Percentiles rank a stretch among this genome's conserved stretches.
These are phyloP conservation scores for Colletotrichum melonis DNA, from an alignment of 2,329 filamentous ascomycete species.

Conservation along the genomic window DNA sequence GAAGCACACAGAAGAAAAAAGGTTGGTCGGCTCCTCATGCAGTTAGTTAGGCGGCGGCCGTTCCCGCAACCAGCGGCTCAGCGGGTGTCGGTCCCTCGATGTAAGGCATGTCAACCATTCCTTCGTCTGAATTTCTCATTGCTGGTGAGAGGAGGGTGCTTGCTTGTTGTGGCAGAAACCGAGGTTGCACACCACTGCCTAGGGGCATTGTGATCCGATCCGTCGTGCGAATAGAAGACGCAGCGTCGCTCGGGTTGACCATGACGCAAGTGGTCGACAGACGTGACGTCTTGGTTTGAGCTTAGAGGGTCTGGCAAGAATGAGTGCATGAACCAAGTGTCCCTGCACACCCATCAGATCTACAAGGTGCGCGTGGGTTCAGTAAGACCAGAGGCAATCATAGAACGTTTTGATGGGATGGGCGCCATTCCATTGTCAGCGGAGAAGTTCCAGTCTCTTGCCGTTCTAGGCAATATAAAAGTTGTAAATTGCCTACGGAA, in stretches of 20 bases:
- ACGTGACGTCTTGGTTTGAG: constrained; percentile 7
- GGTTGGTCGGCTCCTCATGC: background rate
- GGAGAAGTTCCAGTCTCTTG: background rate
- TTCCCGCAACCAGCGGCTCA: constrained; percentile 17
- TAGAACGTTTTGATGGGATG: background rate
- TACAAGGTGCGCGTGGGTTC: background rate
- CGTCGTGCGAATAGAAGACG: background rate
- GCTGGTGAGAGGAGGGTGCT: constrained; percentile 6
- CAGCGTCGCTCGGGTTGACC: background rate
- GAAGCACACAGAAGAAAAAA: background rate
- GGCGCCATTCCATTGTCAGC: background rate
- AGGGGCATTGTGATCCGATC: background rate
- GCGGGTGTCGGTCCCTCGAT: background rate
- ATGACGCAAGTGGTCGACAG: constrained; percentile 12
- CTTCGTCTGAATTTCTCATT: constrained; percentile 21
- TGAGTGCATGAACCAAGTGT: constrained; percentile 18
- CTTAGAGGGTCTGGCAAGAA: background rate
- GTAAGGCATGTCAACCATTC: background rate
- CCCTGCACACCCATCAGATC: constrained; percentile 11
- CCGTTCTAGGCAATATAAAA: background rate
- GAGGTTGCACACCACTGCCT: constrained; percentile 3
- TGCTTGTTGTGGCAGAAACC: constrained; percentile 14
- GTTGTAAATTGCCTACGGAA: background rate
- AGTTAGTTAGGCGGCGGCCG: constrained; percentile 23
- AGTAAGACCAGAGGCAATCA: constrained; percentile 3